Evolutionary conservation across 768 basidiomycete genomes (phyloP).

Genomic region (Lentinula guzmanii): DNA sequence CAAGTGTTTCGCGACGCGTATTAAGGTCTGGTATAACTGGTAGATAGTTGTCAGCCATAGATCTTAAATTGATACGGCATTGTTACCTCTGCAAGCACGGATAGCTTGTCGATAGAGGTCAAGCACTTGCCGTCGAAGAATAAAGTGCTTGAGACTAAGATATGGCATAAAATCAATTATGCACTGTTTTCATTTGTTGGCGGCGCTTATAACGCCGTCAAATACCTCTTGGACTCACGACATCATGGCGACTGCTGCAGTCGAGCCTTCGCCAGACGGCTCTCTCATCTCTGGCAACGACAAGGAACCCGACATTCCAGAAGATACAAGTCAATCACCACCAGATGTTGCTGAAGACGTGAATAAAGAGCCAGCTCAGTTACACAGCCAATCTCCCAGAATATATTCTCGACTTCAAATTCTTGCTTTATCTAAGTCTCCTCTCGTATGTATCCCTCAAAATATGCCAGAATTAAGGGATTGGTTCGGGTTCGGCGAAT

Average conservation of each 20-base stretch:
- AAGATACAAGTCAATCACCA: not conserved
- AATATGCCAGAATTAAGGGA: slow-evolving; percentile 80
- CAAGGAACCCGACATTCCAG: not conserved
- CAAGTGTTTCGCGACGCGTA: slow-evolving; percentile 59
- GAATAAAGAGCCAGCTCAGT: slow-evolving; percentile 15
- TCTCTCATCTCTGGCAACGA: not conserved
- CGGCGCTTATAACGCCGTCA: slow-evolving; percentile 1
- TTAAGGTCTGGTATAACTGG: slow-evolving; percentile 57
- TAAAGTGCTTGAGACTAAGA: slow-evolving; percentile 67
- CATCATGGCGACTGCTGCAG: slow-evolving; percentile 28
- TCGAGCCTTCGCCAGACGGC: slow-evolving; percentile 6
- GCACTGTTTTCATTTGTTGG: not conserved
- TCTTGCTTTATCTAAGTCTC: slow-evolving; percentile 66
- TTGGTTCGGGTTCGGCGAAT: slow-evolving; percentile 78
- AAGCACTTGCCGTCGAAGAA: slow-evolving; percentile 57
- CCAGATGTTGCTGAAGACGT: slow-evolving; percentile 8
- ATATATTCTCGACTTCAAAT: slow-evolving; percentile 69
- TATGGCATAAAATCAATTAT: slow-evolving; percentile 4
- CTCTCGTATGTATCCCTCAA: slow-evolving; percentile 61
- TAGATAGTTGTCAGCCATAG: not conserved
- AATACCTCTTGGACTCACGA: not conserved
- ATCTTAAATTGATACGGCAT: not conserved
- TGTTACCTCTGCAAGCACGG: slow-evolving; percentile 60
- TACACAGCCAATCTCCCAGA: slow-evolving; percentile 30
- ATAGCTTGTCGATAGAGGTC: slow-evolving; percentile 62